These are phyloP conservation scores for Monosporascus sp. DNA, from an alignment of 2,329 filamentous ascomycete species.

Conservation along the genomic window DNA sequence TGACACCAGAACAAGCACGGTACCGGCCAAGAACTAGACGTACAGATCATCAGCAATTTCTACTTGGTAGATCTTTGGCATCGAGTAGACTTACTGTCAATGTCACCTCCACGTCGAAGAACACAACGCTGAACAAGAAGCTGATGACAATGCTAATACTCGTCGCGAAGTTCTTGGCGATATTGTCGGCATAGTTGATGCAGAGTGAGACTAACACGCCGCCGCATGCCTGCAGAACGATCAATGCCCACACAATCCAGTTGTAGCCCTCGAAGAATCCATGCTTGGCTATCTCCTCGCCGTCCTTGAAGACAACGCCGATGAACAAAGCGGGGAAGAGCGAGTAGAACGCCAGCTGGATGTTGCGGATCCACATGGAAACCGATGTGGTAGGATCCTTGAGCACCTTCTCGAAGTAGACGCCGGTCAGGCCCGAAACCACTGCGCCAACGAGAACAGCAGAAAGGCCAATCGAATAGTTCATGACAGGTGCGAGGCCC, in stretches of 20 bases:
- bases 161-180: constrained; percentile 89
- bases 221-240: constrained; percentile 75
- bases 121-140: constrained; percentile 76
- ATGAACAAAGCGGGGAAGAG: constrained; percentile 83
- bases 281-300: constrained; percentile 71
- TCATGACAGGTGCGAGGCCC: constrained; percentile 53
- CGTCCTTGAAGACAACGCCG: constrained; percentile 83
- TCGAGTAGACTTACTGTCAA: constrained; percentile 53
- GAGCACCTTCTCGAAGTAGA: constrained; percentile 86
- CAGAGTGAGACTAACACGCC: constrained; percentile 79
- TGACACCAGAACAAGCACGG: constrained; percentile 69
- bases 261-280: constrained; percentile 97
- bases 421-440: constrained; percentile 78
- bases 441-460: constrained; percentile 74
- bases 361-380: constrained; percentile 89
- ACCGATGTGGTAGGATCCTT: constrained; percentile 73
- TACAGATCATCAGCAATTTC: constrained; percentile 7
- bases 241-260: constrained; percentile 80
- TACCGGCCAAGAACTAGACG: constrained; percentile 73
- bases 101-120: constrained; percentile 76
- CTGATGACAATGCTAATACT: constrained; percentile 88
- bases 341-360: constrained; percentile 91
- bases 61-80: not conserved
- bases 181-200: constrained; percentile 81
- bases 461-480: constrained; percentile 70